Percentiles rank a stretch among this genome's conserved stretches.
Evolutionary conservation across 306 rosid genomes (phyloP).

Genomic region (Rubus idaeus): DNA sequence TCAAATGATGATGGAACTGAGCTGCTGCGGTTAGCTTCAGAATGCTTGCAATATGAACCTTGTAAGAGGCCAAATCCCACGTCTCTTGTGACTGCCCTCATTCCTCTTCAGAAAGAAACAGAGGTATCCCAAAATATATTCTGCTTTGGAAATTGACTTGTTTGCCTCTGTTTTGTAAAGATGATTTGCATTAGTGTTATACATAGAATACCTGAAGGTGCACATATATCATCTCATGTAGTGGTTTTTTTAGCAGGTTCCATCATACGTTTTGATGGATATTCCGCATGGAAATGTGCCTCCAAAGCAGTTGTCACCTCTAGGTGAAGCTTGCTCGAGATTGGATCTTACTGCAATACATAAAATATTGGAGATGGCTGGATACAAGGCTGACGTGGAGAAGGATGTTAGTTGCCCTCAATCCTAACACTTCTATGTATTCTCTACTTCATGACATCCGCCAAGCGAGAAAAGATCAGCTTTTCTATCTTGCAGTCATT

Average conservation of each 20-base stretch:
- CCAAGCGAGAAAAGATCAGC: too few species aligned
- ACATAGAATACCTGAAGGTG: not conserved
- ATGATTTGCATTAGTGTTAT: not conserved
- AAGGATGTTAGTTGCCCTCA: conserved; percentile 63
- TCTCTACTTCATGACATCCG: not conserved
- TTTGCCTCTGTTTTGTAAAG: conserved; percentile 20
- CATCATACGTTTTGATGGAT: conserved; percentile 66
- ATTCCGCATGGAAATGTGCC: conserved; percentile 54
- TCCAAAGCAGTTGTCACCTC: conserved; percentile 64
- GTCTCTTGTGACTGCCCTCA: conserved; percentile 64
- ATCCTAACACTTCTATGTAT: not conserved
- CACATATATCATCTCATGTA: conserved; percentile 11
- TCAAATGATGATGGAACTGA: conserved; percentile 85
- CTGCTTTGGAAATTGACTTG: conserved; percentile 21
- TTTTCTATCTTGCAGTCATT: not conserved
- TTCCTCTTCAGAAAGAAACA: conserved; percentile 78
- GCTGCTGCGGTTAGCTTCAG: conserved; percentile 71
- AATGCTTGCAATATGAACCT: conserved; percentile 83
- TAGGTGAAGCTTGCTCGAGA: conserved; percentile 87
- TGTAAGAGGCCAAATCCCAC: conserved; percentile 89
- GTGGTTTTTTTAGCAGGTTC: conserved; percentile 49
- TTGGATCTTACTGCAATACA: conserved; percentile 83
- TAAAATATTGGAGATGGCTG: conserved; percentile 71
- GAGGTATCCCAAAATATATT: conserved; percentile 42
- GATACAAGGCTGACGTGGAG: conserved; percentile 89